Evolutionary conservation across 345 rosid species (phyloP), one percentile per base, ranked within the genome.

Genomic region (Hevea brasiliensis): DNA sequence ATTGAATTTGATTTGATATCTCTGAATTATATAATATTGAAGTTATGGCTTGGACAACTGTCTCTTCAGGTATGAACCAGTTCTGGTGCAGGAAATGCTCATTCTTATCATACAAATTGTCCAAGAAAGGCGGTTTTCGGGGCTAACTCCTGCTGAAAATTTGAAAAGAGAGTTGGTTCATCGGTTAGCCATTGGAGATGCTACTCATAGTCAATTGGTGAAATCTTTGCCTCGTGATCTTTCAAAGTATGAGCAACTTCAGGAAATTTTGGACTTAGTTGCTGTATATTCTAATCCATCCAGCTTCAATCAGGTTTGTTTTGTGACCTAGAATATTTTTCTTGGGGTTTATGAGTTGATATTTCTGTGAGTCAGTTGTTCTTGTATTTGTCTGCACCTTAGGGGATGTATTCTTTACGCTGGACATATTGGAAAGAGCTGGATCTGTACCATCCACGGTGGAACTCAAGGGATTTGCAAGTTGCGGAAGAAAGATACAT

Each of bases 41-140:
- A 57, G 47, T 50, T 53, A 42, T 77, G 75, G 45, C 61, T 65
- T 79, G 60, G 44, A 50, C 57, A 51, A 24, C 60, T 54, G 17
- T 75, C 20, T 74, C 74, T 81, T 76, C 90, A 95, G 99, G 88
- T 90, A 86, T 70, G 98, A 95, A 79, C 87, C 93, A 60, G 87
- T 86, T 83, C 84, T 95, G 63, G 89, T 89, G 67, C 87, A 85
- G 81, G 96, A 92, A 84, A 91, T 95, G 99, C 96, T 95, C 76
- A 83, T 82, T 71, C 89, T 95, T 76, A 80, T 95, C 37, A 78
- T 92, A 74, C 99, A 95, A 82, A 86, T 95, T 58, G 78, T 95
- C 72, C 94, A 87, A 83, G 99, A 95, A 86, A 87, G 99, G 82
- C 85, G 90, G 65, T 92, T 92, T 80, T 92, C 92, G 76, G 98